Evolutionary conservation across 208 protist genomes (phyloP), one percentile per base, ranked within the genome.

Genomic region (Trypanosoma avium): DNA sequence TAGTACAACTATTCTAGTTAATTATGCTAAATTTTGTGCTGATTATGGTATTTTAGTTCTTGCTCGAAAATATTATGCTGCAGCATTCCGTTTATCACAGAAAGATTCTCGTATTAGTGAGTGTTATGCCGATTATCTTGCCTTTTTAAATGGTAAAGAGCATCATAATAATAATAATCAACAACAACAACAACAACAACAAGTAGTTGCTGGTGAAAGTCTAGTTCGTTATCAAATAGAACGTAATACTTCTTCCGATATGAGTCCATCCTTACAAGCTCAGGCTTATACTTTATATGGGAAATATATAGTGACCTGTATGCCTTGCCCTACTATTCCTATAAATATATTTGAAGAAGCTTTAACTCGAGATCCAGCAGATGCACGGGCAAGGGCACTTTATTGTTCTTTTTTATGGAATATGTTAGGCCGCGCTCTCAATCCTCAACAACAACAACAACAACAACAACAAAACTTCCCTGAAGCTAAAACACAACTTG

Each of bases 11-110:
- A 70, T 93, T 19, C 69, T 89, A 17, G 75, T 88, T 22, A 93
- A 93, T 73, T 93, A 93, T 75, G 82, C 86, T 22, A 86, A 79
- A 17, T 79, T 93, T 47, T 93, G 86, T 75, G 73, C 70, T 46
- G 77, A 87, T 69, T 70, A 77, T 33, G 69, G 67, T 58, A 75
- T 67, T 59, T 63, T 76, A 47, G 46, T 43, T 3, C 70, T 93
- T 52, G 79, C 86, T 0, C 80, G 86, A 58, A 89, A 84, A 65
- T 85, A 88, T 68, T 88, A 86, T 57, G 75, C 86, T 2, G 67
- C 66, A 42, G 85, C 81, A 0, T 89, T 82, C 70, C 61, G 59
- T n/a, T 73, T 76, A 5, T 79, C 80, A 1, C 71, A 75, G 12
- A 79, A 73, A 2, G 86, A 93, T 48, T 48, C 72, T 26, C 75